A percentile compares a stretch with the other conserved stretches of the same genome.
Conservation (phyloP, 2,329 filamentous ascomycete genomes). For the Alternaria longipes region DNA sequence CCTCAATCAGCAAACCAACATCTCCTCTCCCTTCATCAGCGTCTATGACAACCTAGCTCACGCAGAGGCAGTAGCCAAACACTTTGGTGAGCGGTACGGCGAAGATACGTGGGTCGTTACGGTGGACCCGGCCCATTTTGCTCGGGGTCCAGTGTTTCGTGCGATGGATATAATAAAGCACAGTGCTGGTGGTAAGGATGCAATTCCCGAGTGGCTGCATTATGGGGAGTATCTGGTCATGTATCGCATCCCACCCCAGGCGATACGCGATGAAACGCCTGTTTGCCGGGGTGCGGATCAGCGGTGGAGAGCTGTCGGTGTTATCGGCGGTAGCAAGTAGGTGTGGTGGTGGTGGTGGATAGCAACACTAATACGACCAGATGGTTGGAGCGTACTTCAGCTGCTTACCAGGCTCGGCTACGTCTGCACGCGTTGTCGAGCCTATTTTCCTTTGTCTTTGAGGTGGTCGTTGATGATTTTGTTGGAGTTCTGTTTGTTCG, state of each 20-base stretch:
- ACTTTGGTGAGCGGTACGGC: slow-evolving; percentile 29
- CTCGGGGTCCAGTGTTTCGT: slow-evolving; percentile 44
- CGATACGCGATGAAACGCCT: slow-evolving; percentile 41
- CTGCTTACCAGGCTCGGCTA: too few relatives aligned
- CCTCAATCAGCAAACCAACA: slow-evolving; percentile 46
- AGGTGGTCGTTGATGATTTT: too few relatives aligned
- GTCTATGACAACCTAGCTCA: slow-evolving; percentile 41
- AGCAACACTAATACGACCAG: background rate
- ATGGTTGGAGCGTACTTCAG: background rate
- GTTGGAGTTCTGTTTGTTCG: background rate
- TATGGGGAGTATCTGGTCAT: slow-evolving; percentile 47
- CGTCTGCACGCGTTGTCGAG: too few relatives aligned
- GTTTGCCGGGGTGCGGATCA: slow-evolving; percentile 30
- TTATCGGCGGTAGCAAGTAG: slow-evolving; percentile 25
- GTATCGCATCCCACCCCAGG: slow-evolving; percentile 47
- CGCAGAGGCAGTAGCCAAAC: slow-evolving; percentile 38
- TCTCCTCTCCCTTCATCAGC: slow-evolving; percentile 47
- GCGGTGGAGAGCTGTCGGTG: slow-evolving; percentile 31
- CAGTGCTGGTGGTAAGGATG: slow-evolving; percentile 6
- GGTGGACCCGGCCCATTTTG: slow-evolving; percentile 44
- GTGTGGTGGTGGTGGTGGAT: background rate
- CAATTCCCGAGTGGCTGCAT: slow-evolving; percentile 36
- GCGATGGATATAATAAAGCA: slow-evolving; percentile 40
- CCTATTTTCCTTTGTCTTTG: background rate
- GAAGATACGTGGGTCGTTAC: slow-evolving; percentile 40